Base-by-base conservation (phyloP, 768 basidiomycete species). In the Mycena alexandri region DNA sequence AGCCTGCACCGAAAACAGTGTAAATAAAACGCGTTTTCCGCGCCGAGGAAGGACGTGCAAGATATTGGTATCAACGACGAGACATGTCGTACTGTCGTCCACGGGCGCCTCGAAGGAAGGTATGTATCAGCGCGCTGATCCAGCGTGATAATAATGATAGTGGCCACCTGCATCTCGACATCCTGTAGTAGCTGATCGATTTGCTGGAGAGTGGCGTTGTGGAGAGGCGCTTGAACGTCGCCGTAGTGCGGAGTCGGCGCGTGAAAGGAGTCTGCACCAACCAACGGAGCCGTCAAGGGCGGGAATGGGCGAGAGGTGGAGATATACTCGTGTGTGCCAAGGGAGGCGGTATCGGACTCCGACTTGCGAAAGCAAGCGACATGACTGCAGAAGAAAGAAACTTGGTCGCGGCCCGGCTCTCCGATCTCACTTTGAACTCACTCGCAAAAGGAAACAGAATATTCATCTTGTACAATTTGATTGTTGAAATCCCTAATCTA, bases 31-130 rank as follows among this genome's bases (percentile, higher is more conserved):
- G 11, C 25, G 7, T 6, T 38, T 48, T 33, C 11, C 10, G 16
- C 22, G 33, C 44, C 61, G n/a, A 16, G 5, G 17, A 89, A 83
- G 73, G 89, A 87, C 71, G 93, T 63, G 77, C 29, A 95, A 80
- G 67, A 94, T 86, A 71, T 95, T 95, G 33, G 93, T 95, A 74
- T 95, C 93, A 36, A 93, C 75, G 17, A 95, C 86, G 56, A 94
- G 72, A 70, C 85, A 86, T 19, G 80, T 78, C 41, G 79, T 74
- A 63, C 71, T 78, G 70, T 84, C 84, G 8, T 79, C 78, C 42
- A 81, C 67, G 41, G 85, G 81, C 13, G 79, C 80, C 85, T 89
- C 68, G 41, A 38, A 66, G 36, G 53, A 24, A n/a, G n/a, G n/a
- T 41, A 52, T 33, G 17, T 34, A 63, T 52, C 42, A 68, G 61